Percentiles rank a stretch among this genome's conserved stretches.
These are phyloP conservation scores for Malus sylvestris DNA, from an alignment of 306 rosid genomes.

Conservation along the genomic window DNA sequence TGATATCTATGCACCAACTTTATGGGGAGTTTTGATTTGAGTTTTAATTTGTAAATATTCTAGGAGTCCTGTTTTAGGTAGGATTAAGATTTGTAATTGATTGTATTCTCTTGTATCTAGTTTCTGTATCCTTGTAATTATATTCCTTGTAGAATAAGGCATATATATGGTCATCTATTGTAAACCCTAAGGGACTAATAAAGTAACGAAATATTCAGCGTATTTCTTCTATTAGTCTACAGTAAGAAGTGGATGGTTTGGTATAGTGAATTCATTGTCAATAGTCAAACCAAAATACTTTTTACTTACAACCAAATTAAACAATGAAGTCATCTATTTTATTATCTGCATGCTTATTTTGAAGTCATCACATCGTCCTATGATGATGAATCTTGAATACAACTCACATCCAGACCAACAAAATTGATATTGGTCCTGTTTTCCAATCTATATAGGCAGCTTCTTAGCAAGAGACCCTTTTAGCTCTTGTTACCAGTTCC, in stretches of 20 bases:
- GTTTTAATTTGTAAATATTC: no score
- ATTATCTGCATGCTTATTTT: neutral
- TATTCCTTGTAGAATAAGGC: no score
- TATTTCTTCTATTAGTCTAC: no score
- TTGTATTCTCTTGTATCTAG: no score
- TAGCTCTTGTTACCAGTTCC: neutral
- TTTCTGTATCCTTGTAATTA: no score
- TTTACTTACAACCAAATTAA: neutral
- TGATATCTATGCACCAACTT: no score
- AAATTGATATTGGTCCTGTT: neutral
- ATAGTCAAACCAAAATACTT: neutral
- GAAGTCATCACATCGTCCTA: conserved; percentile 14
- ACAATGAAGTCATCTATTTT: neutral
- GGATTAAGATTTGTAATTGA: no score
- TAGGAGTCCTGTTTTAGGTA: no score
- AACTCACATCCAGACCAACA: conserved; percentile 19
- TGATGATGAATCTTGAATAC: conserved; percentile 3
- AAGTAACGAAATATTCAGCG: no score
- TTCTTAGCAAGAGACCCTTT: conserved; percentile 9
- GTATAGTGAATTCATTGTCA: neutral
- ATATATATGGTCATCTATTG: no score
- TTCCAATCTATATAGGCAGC: neutral
- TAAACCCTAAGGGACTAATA: no score
- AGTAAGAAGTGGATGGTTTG: neutral
- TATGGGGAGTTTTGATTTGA: no score